Percentiles rank a stretch among this genome's conserved stretches.
These are phyloP conservation scores for Corymbia calophylla DNA, from an alignment of 441 rosid genomes.

Conservation along the genomic window DNA sequence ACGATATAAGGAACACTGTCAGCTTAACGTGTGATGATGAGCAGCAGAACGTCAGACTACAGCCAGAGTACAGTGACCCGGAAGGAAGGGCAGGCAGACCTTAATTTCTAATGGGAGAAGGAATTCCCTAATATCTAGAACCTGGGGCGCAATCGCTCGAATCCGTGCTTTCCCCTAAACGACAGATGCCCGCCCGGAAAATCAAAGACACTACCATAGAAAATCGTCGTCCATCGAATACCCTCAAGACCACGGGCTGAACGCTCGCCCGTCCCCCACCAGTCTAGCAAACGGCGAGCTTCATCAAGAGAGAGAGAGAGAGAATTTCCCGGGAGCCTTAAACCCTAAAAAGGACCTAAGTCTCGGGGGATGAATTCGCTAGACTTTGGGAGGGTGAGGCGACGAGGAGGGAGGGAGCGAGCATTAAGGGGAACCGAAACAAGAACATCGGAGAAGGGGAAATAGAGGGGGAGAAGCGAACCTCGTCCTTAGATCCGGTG, in stretches of 20 bases:
- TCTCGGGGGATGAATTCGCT: background rate
- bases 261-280: background rate
- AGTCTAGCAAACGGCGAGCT: background rate
- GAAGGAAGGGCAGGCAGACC: background rate
- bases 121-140: background rate
- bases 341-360: background rate
- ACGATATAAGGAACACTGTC: background rate
- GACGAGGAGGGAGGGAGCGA: background rate
- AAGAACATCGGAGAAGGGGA: background rate
- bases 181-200: background rate
- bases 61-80: background rate
- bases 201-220: background rate
- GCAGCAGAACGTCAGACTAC: background rate
- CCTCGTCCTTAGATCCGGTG: constrained; percentile 99
- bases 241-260: background rate
- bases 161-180: background rate
- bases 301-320: background rate
- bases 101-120: background rate
- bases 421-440: background rate
- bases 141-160: background rate
- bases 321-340: background rate
- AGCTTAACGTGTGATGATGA: background rate
- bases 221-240: background rate
- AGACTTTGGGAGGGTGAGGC: background rate
- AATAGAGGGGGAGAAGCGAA: constrained; percentile 10